phyloP scores from a whole-genome alignment of 2,329 filamentous ascomycete species.

The Sodiomyces alkalinus region DNA sequence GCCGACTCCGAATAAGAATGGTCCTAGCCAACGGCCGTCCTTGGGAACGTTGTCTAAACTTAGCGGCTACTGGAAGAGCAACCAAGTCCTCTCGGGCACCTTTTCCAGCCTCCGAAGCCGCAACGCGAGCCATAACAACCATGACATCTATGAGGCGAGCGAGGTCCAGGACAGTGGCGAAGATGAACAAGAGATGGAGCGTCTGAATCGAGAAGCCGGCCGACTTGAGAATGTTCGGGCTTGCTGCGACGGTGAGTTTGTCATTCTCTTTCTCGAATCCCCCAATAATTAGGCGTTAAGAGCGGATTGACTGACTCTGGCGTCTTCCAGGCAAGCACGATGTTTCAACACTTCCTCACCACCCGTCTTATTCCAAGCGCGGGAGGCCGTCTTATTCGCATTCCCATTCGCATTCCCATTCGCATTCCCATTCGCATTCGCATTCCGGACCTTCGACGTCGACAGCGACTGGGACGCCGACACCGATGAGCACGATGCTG shows the following conservation, averaged over 20 bases:
- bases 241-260: conserved; percentile 88
- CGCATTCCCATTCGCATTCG: conserved; percentile 19
- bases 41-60: conserved; percentile 39
- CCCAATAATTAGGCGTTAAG: background rate
- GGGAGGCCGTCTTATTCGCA: no score
- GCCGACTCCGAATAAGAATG: conserved; percentile 28
- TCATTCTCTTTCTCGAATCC: no score
- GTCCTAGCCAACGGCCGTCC: conserved; percentile 16
- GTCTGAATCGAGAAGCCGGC: conserved; percentile 61
- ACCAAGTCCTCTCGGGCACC: conserved; percentile 28
- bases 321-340: conserved; percentile 51
- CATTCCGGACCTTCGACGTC: conserved; percentile 20
- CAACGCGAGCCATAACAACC: conserved; percentile 23
- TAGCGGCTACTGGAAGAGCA: conserved; percentile 43
- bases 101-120: conserved; percentile 40
- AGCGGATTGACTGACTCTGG: conserved; percentile 11
- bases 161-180: conserved; percentile 66
- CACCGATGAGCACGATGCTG: conserved; percentile 19
- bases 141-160: conserved; percentile 42
- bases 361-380: conserved; percentile 24
- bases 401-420: conserved; percentile 19
- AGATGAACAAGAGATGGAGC: conserved; percentile 64
- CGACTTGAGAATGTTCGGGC: conserved; percentile 88
- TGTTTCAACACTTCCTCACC: conserved; percentile 42
- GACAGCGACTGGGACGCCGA: conserved; percentile 16